Evolutionary conservation across 1,284 basidiomycete species (phyloP), one percentile per base, ranked within the genome.

Genomic region (Sporisorium graminicola): DNA sequence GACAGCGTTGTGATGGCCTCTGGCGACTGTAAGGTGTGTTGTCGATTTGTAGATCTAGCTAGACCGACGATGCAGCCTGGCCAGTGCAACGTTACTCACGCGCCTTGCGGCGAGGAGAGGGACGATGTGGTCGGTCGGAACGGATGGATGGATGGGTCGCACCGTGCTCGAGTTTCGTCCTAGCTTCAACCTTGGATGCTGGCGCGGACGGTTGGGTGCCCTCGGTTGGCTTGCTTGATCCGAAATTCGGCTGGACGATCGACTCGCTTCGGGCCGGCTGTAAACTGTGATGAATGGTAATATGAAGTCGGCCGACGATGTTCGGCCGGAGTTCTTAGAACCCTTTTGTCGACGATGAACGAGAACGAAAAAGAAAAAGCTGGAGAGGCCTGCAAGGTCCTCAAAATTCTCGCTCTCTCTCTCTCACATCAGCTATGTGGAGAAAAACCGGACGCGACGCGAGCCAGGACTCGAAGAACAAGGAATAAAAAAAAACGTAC

Each of bases 241-340:
- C 22, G 27, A 31, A 13, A 26, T 57, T 18, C 43, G n/a, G n/a
- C 31, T 33, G 43, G n/a, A 4, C 9, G n/a, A 9, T 10, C 26
- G 31, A 14, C 50, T 37, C 20, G 33, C 29, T 31, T 18, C 22
- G 27, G n/a, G 29, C 20, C 20, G 49, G 35, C 35, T 35, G 3
- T 6, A 47, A 27, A 18, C 33, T 40, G 40, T 29, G 47, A 29
- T 42, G 9, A 26, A 35, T 52, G 49, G 29, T 18, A 37, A 51
- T 50, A 35, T 35, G 47, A 59, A 24, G 33, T 60, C 56, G 56
- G 56, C 56, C 56, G 56, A 58, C 42, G 56, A 37, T 58, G 24
- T 27, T 58, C 56, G 56, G 56, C 56, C 56, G 56, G 56, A 35
- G 56, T 47, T 12, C 6, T 44, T 7, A 37, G 49, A 29, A 35